Evolutionary conservation across 805 yeast species (phyloP), one percentile per base, ranked within the genome.

Genomic region (Candida hispaniensis): DNA sequence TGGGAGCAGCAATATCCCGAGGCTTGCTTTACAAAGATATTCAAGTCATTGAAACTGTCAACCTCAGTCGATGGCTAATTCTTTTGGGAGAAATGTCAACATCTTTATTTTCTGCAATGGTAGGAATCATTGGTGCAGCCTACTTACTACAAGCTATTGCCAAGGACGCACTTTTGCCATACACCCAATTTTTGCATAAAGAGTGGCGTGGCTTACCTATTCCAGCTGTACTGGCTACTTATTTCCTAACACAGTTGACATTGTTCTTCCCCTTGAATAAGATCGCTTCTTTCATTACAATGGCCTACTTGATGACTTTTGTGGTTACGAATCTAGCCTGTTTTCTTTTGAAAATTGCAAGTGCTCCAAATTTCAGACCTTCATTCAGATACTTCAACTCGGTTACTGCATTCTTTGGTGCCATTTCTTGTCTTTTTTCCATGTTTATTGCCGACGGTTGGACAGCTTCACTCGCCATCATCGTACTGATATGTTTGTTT

Each of bases 311-410:
- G 34, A 81, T 88, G 91, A 91, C 99, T 0, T 91, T 91, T 49
- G 77, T 88, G 30, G 94, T 88, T 2, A 85, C 93, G 20, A 91
- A 91, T 50, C 56, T 88, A 43, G 97, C 98, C 2, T 93, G 98
- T 54, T 85, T 88, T 51, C 57, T 91, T 35, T 64, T 91, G 46
- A 79, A 77, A 44, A 60, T 91, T 4, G 88, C 95, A 0, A 73
- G 94, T 1, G 98, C 98, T 4, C 98, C 99, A n/a, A 91, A 93
- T 54, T 91, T 91, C 58, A 65, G 99, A 49, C 99, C 99, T 4
- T 81, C 94, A 3, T 91, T 91, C 66, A 76, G 71, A 40, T 91
- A 76, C 49, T 91, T 91, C 60, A 78, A 73, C 47, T 67, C 85
- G 30, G 64, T 69, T 26, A 83, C 97, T 0, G 97, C 98, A 0